These are phyloP conservation scores for Ceratocystis harringtonii DNA, from an alignment of 2,329 filamentous ascomycete species.

Conservation along the genomic window DNA sequence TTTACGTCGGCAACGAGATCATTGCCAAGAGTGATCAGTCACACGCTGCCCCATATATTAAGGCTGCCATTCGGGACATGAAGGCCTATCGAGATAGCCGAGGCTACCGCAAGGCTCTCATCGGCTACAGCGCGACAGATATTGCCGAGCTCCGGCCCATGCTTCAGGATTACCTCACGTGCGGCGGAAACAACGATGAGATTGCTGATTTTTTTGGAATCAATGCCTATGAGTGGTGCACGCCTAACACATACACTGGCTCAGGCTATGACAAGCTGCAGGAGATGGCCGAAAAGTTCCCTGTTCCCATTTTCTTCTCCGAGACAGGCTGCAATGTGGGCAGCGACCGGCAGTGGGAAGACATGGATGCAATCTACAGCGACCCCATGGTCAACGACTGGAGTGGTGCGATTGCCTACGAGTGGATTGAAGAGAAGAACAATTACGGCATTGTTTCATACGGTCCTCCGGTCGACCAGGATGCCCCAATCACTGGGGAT, in stretches of 20 bases:
- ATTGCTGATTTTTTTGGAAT: slow-evolving; percentile 70
- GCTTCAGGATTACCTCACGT: slow-evolving; percentile 60
- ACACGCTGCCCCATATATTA: slow-evolving; percentile 62
- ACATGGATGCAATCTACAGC: slow-evolving; percentile 66
- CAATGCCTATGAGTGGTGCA: slow-evolving; percentile 77
- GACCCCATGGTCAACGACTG: slow-evolving; percentile 51
- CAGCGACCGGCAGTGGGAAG: slow-evolving; percentile 46
- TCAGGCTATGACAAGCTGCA: slow-evolving; percentile 60
- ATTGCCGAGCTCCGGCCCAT: slow-evolving; percentile 52
- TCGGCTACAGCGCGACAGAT: slow-evolving; percentile 79
- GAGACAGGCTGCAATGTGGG: slow-evolving; percentile 67
- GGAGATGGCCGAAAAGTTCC: slow-evolving; percentile 51
- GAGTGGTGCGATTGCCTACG: slow-evolving; percentile 74
- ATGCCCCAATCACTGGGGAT: slow-evolving; percentile 30
- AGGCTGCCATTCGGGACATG: slow-evolving; percentile 66
- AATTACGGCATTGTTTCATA: slow-evolving; percentile 71
- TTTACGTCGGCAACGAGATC: slow-evolving; percentile 83
- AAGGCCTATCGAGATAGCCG: slow-evolving; percentile 65
- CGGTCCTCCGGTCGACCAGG: slow-evolving; percentile 40
- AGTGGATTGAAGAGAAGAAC: slow-evolving; percentile 79
- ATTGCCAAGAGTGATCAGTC: slow-evolving; percentile 48
- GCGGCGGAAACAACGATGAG: slow-evolving; percentile 53
- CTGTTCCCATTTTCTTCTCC: slow-evolving; percentile 78
- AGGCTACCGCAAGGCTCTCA: slow-evolving; percentile 63
- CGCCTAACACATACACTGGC: slow-evolving; percentile 38